Evolutionary conservation across 495 filamentous ascomycete genomes (phyloP).

Genomic region (Penicillium parvum): DNA sequence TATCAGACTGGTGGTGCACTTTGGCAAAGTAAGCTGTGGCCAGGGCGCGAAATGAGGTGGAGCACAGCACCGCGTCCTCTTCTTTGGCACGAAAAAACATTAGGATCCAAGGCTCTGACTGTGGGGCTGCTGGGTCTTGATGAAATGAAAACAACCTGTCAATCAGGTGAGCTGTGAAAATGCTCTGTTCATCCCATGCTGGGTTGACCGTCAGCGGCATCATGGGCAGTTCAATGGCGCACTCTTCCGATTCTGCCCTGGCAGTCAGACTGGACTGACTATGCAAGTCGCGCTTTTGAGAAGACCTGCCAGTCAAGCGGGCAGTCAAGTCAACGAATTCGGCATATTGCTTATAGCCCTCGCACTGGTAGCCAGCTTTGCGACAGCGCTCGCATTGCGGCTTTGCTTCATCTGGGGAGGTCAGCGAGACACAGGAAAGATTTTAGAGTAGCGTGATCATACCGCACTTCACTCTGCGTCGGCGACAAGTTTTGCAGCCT

Average conservation of each 20-base stretch:
- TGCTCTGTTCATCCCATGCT: constrained; percentile 9
- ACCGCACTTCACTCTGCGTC: constrained; percentile 26
- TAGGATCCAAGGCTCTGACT: constrained; percentile 10
- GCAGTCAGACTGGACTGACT: background rate
- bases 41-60: constrained; percentile 9
- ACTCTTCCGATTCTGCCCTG: background rate
- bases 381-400: constrained; percentile 20
- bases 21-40: constrained; percentile 14
- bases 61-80: background rate
- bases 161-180: constrained; percentile 10
- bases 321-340: constrained; percentile 13
- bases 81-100: constrained; percentile 1
- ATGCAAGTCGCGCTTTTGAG: background rate
- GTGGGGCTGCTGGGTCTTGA: constrained; percentile 4
- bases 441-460: background rate
- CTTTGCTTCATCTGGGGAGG: constrained; percentile 18
- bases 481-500: constrained; percentile 25
- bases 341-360: constrained; percentile 15
- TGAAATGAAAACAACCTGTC: constrained; percentile 15
- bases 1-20: constrained; percentile 1
- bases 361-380: constrained; percentile 17
- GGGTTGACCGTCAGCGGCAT: constrained; percentile 5
- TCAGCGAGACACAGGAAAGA: background rate
- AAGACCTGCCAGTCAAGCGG: background rate
- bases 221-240: background rate